These are phyloP conservation scores for Annona cherimola DNA, from an alignment of 164 flowering plant species.

Conservation along the genomic window DNA sequence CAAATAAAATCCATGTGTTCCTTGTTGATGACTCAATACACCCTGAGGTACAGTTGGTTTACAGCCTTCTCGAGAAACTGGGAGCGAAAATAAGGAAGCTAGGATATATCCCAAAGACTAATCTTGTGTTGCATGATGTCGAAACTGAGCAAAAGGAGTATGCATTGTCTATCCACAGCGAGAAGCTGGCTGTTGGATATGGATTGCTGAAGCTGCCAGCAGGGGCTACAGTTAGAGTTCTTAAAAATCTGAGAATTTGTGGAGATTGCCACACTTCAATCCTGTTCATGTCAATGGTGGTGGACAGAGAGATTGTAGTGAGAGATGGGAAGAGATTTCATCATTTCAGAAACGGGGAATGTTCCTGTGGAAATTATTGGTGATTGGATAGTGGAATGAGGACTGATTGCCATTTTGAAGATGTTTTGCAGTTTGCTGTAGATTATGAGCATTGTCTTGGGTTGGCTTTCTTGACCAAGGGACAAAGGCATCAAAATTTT, in stretches of 20 bases:
- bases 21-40: constrained; percentile 63
- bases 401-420: not conserved
- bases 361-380: constrained; percentile 83
- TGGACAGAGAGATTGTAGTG: constrained; percentile 64
- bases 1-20: constrained; percentile 63
- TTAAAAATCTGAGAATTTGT: constrained; percentile 78
- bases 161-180: constrained; percentile 68
- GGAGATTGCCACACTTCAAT: constrained; percentile 85
- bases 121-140: constrained; percentile 56
- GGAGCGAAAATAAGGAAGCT: constrained; percentile 50
- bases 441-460: not conserved
- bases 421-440: not conserved
- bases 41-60: constrained; percentile 55
- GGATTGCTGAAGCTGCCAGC: constrained; percentile 67
- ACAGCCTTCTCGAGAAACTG: constrained; percentile 44
- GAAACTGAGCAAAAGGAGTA: constrained; percentile 57
- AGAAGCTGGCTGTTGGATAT: constrained; percentile 78
- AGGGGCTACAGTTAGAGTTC: constrained; percentile 62
- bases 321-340: constrained; percentile 82
- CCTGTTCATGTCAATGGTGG: constrained; percentile 59
- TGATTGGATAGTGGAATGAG: constrained; percentile 18
- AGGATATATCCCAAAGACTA: constrained; percentile 46
- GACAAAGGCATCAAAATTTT: not conserved
- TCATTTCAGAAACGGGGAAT: constrained; percentile 62
- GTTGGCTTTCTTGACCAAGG: not conserved